phyloP scores from a whole-genome alignment of 2,329 filamentous ascomycete genomes.

The Thelonectria discophora region DNA sequence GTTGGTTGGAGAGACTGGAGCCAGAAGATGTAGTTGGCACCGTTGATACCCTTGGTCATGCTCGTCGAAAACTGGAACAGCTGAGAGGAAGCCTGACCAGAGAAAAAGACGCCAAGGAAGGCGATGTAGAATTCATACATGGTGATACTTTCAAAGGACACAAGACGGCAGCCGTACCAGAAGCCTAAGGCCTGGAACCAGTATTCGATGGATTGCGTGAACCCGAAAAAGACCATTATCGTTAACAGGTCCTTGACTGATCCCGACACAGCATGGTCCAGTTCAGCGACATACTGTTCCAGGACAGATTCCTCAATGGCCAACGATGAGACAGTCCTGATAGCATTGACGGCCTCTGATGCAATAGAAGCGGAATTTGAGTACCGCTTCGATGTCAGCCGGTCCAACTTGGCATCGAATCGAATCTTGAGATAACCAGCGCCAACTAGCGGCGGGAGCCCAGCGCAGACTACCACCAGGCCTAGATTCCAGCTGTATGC shows the following conservation, averaged over 20 bases:
- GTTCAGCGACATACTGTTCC: constrained; percentile 43
- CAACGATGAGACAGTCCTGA: constrained; percentile 53
- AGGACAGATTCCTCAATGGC: constrained; percentile 51
- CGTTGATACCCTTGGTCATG: constrained; percentile 60
- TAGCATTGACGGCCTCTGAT: constrained; percentile 53
- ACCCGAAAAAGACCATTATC: constrained; percentile 49
- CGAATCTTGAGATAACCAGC: constrained; percentile 52
- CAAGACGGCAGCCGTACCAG: constrained; percentile 51
- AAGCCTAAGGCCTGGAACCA: constrained; percentile 54
- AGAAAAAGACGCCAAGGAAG: constrained; percentile 61
- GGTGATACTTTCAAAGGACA: constrained; percentile 56
- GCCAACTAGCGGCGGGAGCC: constrained; percentile 48
- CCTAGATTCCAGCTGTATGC: constrained; percentile 59
- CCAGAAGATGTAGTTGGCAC: constrained; percentile 62
- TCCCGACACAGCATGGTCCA: constrained; percentile 43
- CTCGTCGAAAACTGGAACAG: constrained; percentile 60
- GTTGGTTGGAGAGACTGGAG: constrained; percentile 53
- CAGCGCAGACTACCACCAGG: constrained; percentile 57
- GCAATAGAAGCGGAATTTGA: constrained; percentile 53
- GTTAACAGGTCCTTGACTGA: constrained; percentile 45
- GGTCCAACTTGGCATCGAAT: constrained; percentile 52
- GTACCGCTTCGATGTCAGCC: constrained; percentile 46
- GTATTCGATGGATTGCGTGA: constrained; percentile 50
- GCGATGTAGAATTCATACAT: constrained; percentile 62
- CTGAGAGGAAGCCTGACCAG: constrained; percentile 51